Evolutionary conservation across 331 rosid genomes (phyloP).

Genomic region (Spiraea crenata): DNA sequence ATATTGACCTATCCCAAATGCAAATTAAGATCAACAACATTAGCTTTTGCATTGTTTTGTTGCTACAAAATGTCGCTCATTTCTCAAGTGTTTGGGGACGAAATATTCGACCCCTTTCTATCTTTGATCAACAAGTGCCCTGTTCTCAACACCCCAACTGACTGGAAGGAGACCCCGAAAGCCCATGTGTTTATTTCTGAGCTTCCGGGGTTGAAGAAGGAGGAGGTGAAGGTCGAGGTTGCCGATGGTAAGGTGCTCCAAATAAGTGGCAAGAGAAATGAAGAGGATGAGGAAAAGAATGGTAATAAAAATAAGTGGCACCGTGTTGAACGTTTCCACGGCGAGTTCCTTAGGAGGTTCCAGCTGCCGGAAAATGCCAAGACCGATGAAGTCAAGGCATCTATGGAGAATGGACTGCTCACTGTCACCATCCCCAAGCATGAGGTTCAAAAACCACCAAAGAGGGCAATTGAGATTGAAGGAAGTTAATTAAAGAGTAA

Average conservation of each 20-base stretch:
- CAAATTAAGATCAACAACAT: not conserved
- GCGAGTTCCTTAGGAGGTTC: conserved; percentile 50
- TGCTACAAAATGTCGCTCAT: conserved; percentile 35
- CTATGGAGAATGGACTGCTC: conserved; percentile 51
- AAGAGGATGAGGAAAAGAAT: not conserved
- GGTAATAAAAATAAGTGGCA: conserved; percentile 33
- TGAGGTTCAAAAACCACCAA: conserved; percentile 41
- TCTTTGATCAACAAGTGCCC: conserved; percentile 50
- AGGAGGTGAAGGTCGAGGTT: conserved; percentile 45
- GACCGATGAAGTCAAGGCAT: conserved; percentile 41
- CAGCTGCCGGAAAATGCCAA: conserved; percentile 48
- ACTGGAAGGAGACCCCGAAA: conserved; percentile 57
- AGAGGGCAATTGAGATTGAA: conserved; percentile 39
- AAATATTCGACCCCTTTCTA: conserved; percentile 46
- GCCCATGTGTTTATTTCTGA: conserved; percentile 41
- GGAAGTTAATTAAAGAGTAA: conserved; percentile 20
- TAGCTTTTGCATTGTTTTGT: not conserved
- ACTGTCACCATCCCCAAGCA: conserved; percentile 44
- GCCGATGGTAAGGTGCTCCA: conserved; percentile 41
- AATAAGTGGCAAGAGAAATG: conserved; percentile 47
- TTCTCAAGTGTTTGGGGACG: conserved; percentile 38
- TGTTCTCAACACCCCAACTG: conserved; percentile 48
- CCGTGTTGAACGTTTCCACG: conserved; percentile 41
- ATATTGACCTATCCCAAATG: conserved; percentile 8
- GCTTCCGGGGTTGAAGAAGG: conserved; percentile 50